Evolutionary conservation across 1,139 yeast genomes (phyloP), one percentile per base, ranked within the genome.

Genomic region (Magnusiomyces paraingens): DNA sequence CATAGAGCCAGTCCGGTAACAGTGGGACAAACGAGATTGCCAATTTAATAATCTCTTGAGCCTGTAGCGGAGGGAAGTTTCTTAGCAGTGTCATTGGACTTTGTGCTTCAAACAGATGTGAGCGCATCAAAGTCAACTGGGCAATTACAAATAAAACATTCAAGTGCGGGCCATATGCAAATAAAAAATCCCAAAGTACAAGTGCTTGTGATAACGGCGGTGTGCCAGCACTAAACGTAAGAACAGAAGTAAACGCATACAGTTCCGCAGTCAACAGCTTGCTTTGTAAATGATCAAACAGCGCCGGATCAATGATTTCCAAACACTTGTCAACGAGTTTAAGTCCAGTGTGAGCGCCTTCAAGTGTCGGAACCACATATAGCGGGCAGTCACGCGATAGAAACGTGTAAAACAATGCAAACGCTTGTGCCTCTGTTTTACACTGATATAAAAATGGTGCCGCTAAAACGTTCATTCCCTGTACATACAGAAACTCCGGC

Each of bases 81-180:
- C 96, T 73, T 53, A 90, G 70, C 18, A 86, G 67, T 50, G 83
- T 76, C 86, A 89, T 89, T 18, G 96, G 97, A 58, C 76, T 85
- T 29, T 70, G 70, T 6, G 85, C 77, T 20, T 72, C 71, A 56
- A 90, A 68, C 15, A 90, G 70, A 47, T 76, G 72, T 3, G 82
- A 77, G 52, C 97, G 72, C 59, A 86, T 83, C 52, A 84, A 74
- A 14, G 87, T 82, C 47, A 90, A 72, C 67, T 89, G 95, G 0
- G 97, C 95, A 17, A 90, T 90, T 11, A 90, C 81, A 61, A 90
- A 86, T 39, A 91, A 72, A 35, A 91, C 78, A 68, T 90, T 90
- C 83, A 90, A 79, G 66, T 91, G 96, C 32, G 87, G 81, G 0
- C 98, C 98, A 64, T 88, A 90, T 2, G 97, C 95, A 68, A 90